Evolutionary conservation across 176 grass and related monocot genomes (phyloP).

Genomic region (Bonia amplexicaulis): DNA sequence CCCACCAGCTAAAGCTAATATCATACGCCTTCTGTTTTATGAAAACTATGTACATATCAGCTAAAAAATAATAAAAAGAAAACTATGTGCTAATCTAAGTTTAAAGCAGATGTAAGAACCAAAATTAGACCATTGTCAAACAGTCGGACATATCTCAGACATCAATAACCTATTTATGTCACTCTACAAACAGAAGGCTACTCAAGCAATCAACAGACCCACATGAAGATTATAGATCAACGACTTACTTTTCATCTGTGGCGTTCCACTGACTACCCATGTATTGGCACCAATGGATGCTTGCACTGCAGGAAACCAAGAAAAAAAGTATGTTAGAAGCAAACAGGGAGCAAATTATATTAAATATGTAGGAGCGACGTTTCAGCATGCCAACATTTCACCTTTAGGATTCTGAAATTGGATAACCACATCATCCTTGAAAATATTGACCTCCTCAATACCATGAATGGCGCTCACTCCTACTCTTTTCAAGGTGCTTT

Average conservation of each 20-base stretch:
- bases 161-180: background rate
- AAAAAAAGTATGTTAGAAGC: background rate
- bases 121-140: background rate
- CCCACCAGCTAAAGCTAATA: background rate
- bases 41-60: background rate
- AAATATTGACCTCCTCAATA: conserved; percentile 87
- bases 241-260: conserved; percentile 65
- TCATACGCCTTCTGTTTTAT: background rate
- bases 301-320: conserved; percentile 53
- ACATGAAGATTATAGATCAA: background rate
- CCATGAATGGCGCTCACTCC: conserved; percentile 64
- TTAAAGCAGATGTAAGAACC: background rate
- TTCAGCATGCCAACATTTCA: background rate
- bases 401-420: conserved; percentile 76
- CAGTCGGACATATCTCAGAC: background rate
- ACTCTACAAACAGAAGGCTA: background rate
- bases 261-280: conserved; percentile 71
- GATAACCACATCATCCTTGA: conserved; percentile 72
- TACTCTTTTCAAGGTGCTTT: conserved; percentile 82
- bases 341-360: background rate
- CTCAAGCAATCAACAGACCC: background rate
- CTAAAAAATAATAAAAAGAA: background rate
- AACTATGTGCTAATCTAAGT: background rate
- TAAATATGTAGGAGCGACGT: background rate
- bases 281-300: conserved; percentile 77